Evolutionary conservation across 2,329 filamentous ascomycete genomes (phyloP).

Genomic region (Sclerotinia glacialis): DNA sequence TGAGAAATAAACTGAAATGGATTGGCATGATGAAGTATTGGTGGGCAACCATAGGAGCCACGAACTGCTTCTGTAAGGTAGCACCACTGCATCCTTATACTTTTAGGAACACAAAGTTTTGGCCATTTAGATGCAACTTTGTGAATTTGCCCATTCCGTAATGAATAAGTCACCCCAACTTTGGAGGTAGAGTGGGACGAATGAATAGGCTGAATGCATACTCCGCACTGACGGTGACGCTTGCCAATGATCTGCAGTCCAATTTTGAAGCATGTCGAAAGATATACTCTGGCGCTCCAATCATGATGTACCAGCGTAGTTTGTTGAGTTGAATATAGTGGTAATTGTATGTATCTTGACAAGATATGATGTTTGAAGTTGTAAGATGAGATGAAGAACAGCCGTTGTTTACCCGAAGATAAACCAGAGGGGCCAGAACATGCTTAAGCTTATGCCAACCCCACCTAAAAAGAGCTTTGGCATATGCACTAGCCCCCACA

Average conservation of each 20-base stretch:
- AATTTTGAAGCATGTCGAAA: not conserved
- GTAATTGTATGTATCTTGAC: not conserved
- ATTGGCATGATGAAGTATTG: not conserved
- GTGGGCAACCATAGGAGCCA: not conserved
- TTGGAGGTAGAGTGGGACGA: not conserved
- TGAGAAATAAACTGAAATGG: not conserved
- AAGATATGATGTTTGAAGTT: not conserved
- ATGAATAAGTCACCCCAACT: not conserved
- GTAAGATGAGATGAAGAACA: not conserved
- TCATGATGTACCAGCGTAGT: not conserved
- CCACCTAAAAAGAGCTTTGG: not conserved
- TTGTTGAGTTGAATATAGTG: too few species aligned
- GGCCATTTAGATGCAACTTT: not conserved
- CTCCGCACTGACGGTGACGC: not conserved
- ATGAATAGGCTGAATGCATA: slow-evolving; percentile 8
- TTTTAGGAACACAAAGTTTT: not conserved
- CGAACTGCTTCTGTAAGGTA: not conserved
- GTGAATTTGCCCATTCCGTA: not conserved
- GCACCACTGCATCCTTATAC: slow-evolving; percentile 2
- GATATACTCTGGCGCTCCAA: not conserved
- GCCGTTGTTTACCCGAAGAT: not conserved
- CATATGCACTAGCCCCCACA: too few species aligned
- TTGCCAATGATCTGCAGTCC: not conserved
- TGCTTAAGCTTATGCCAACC: not conserved
- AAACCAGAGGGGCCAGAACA: not conserved